Conservation (phyloP, 768 basidiomycete species). For the Macrolepiota fuliginosa region DNA sequence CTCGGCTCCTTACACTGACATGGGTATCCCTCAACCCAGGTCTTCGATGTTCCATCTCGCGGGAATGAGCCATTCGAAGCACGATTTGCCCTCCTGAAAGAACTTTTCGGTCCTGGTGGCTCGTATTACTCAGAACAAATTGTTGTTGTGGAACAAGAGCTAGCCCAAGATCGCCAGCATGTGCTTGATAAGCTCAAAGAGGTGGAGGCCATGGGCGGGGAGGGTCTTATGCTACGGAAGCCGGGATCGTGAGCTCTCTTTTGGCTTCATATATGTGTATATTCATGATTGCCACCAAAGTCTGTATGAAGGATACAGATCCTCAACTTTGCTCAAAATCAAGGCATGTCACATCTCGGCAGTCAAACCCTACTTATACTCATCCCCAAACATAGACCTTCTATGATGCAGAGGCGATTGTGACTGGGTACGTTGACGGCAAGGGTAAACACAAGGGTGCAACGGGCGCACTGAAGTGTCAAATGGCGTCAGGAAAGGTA, state of each 20-base stretch:
- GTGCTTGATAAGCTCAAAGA: constrained; percentile 54
- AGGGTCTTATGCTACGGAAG: constrained; percentile 56
- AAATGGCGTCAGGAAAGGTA: constrained; percentile 63
- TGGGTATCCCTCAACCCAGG: constrained; percentile 25
- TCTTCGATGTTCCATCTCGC: constrained; percentile 57
- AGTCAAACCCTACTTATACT: background rate
- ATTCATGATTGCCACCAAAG: background rate
- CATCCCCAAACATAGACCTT: constrained; percentile 36
- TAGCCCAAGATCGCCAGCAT: constrained; percentile 43
- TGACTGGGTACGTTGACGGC: constrained; percentile 55
- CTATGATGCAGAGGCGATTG: constrained; percentile 58
- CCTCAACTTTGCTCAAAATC: constrained; percentile 49
- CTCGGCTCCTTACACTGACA: background rate
- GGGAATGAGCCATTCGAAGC: constrained; percentile 48
- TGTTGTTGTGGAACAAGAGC: constrained; percentile 45
- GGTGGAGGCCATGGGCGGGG: constrained; percentile 52
- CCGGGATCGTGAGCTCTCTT: constrained; percentile 41
- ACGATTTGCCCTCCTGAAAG: constrained; percentile 41
- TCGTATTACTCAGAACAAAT: constrained; percentile 41
- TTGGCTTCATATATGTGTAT: background rate
- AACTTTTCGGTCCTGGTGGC: constrained; percentile 45
- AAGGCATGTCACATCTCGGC: constrained; percentile 31
- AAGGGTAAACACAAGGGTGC: constrained; percentile 49
- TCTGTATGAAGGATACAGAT: constrained; percentile 47
- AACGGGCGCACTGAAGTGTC: constrained; percentile 51